Evolutionary conservation across 2,329 filamentous ascomycete species (phyloP), one percentile per base, ranked within the genome.

Genomic region (Pezicula neosporulosa): DNA sequence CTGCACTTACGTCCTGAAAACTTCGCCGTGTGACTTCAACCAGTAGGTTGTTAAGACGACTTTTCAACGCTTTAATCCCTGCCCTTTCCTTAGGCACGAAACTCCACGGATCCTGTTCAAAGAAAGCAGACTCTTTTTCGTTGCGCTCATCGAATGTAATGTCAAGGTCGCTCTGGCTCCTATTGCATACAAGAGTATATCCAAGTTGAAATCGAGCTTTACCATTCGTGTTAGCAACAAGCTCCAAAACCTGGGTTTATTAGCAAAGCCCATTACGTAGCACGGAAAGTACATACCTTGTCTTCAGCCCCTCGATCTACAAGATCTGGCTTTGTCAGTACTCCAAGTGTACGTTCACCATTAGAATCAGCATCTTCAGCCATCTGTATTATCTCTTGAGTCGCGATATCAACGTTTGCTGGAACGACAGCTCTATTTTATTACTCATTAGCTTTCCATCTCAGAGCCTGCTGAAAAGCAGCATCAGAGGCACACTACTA

Each of bases 271-370:
- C 3, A 10, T 46, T 21, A 46, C 30, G 9, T 4, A 28, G 21
- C 4, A n/a, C 21, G 4, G 10, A 18, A 15, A 3, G 39, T 43
- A 8, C 39, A 37, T 37, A 37, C 35, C 6, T 37, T 37, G 12
- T 13, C 35, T 37, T 37, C 50, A 13, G 54, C 42, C 18, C 48
- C 39, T 36, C 24, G 9, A 33, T 50, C 39, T 41, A 56, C 48
- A 0, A 85, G 63, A 47, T 86, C 82, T 0, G 80, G 76, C 53
- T 85, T 85, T 0, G 81, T 85, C 0, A 85, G 63, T 1, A 77
- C 67, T 0, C 70, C 69, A 1, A 76, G 47, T 0, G 72, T 76
- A 38, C 72, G 59, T 18, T 63, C 50, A 1, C 71, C 70, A 6
- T 56, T 48, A 0, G 54, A 55, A 50, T 76, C 72, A 13, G 57